These are phyloP conservation scores for Scheffersomyces coipomensis DNA, from an alignment of 805 yeast genomes.

Conservation along the genomic window DNA sequence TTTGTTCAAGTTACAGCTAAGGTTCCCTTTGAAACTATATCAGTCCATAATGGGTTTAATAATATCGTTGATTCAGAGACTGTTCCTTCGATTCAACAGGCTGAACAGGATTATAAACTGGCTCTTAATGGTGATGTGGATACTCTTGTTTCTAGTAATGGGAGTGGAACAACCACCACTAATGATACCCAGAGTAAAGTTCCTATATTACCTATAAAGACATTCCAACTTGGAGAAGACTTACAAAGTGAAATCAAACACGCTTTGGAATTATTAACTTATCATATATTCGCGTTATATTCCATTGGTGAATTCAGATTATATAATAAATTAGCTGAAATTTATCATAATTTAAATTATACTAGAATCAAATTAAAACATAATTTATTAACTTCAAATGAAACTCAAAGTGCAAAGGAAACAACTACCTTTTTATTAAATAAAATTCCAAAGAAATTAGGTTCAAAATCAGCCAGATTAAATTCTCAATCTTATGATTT, in stretches of 20 bases:
- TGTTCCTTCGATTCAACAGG: conserved; percentile 33
- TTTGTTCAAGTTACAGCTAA: conserved; percentile 47
- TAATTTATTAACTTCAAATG: conserved; percentile 53
- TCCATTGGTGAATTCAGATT: conserved; percentile 68
- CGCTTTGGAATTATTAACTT: conserved; percentile 54
- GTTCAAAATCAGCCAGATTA: conserved; percentile 39
- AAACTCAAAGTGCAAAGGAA: conserved; percentile 47
- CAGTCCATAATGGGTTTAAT: conserved; percentile 27
- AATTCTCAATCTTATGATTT: conserved; percentile 38
- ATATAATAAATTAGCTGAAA: conserved; percentile 50
- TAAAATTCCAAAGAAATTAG: conserved; percentile 60
- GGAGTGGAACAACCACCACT: neutral
- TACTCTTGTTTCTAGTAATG: neutral
- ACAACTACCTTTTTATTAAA: conserved; percentile 52
- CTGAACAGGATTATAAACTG: conserved; percentile 23
- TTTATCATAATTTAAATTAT: conserved; percentile 59
- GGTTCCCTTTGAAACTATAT: conserved; percentile 32
- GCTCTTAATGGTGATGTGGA: conserved; percentile 17
- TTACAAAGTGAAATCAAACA: conserved; percentile 52
- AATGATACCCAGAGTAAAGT: conserved; percentile 3
- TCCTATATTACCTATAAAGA: conserved; percentile 58
- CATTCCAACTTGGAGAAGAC: conserved; percentile 37
- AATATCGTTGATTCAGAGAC: conserved; percentile 19
- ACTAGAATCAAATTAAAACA: conserved; percentile 52
- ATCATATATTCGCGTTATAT: conserved; percentile 68